Base-by-base conservation (phyloP, 371 early-diverging fungal species). In the Mucor sp. region DNA sequence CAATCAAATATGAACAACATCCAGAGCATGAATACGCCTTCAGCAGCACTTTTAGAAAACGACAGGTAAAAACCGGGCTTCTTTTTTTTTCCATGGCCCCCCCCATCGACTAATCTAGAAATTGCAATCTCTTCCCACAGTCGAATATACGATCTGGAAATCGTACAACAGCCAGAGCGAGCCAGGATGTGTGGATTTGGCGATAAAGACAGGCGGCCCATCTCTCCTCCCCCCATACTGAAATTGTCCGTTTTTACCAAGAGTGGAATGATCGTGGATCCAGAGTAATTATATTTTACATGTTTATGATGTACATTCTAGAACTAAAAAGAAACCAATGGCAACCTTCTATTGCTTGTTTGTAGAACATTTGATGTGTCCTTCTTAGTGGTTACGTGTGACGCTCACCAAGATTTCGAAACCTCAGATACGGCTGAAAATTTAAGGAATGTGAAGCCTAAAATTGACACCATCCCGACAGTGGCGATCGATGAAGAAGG, bases 121-220 rank as follows among this genome's bases (percentile, higher is more conserved):
- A 47, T 47, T 47, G n/a, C 47, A 47, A 1, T 12, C 12, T 3
- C 37, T 47, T 19, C n/a, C 11, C 21, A 47, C 11, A 41, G 41
- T 21, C n/a, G 47, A 47, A 47, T 47, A 19, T 76, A 67, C 59
- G 30, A 67, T 15, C 30, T 76, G 12, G 61, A 61, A 9, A 57
- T 90, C 53, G 78, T 85, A 6, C 94, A 94, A 69, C 91, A 92
- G 60, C 94, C 95, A 7, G 68, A 77, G n/a, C 80, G 93, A 25
- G 93, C 93, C 8, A 87, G 95, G 8, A 92, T 93, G 90, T 93
- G 95, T 74, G 93, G 93, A 12, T 92, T 91, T 76, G 93, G 93
- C 1, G 91, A 91, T 62, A 91, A 87, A 70, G 90, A 90, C 60
- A 74, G 88, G 50, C 78, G 88, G 56, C 86, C 87, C 0, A 78